Evolutionary conservation across 768 basidiomycete genomes (phyloP), one percentile per base, ranked within the genome.

Genomic region (Lentinula lateritia): DNA sequence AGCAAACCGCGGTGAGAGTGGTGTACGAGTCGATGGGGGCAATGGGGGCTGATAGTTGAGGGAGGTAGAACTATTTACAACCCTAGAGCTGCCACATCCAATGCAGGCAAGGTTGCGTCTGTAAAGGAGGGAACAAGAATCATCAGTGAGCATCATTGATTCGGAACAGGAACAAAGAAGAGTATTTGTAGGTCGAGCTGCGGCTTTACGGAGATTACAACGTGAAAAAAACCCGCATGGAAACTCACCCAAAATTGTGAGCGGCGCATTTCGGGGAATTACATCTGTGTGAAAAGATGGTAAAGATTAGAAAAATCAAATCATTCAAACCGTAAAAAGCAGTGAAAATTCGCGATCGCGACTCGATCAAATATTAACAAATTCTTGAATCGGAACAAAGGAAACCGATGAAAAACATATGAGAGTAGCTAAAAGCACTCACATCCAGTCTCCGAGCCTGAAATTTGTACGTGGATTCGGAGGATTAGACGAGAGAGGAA

Each of bases 191-290:
- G 18, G 34, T 4, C 28, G 3, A 28, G 28, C 28, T 35, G 50
- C 42, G 53, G 62, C 50, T 50, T 48, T 61, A 32, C 58, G 52
- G 28, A 61, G 36, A 18, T 52, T 48, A 39, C 15, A 64, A 28
- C 28, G 43, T 50, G 34, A 62, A 52, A 57, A 66, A 42, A 66
- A 57, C 60, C 48, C 55, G 52, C 50, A 65, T 54, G 38, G 61
- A 28, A 12, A 83, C 88, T 78, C 72, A 91, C 90, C 88, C 88
- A 78, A 92, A 93, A 75, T 93, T 93, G 72, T 92, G 89, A 13
- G 89, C 90, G 67, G 84, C 87, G 71, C 91, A 93, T 52, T 80
- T 84, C 65, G 83, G 77, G 60, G 83, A 81, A 60, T 75, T 76
- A 69, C 90, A 92, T 77, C 90, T 90, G 54, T 53, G 13, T 52